Base-by-base conservation (phyloP, 2,329 filamentous ascomycete genomes). In the Penicillium sp. region DNA sequence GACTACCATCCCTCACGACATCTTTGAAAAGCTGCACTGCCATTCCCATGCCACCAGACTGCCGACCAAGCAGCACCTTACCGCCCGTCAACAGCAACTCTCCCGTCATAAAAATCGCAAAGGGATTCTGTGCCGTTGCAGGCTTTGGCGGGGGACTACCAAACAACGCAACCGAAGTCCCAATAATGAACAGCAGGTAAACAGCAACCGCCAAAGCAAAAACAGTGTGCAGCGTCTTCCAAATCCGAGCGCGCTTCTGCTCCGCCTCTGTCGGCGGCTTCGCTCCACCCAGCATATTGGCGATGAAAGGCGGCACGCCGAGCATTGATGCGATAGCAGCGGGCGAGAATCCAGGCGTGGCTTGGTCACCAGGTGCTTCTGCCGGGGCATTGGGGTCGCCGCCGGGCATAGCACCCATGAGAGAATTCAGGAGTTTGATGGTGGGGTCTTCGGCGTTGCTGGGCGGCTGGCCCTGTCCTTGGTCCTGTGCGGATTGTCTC, bases 191-290 rank as follows among this genome's bases (percentile, higher is more conserved):
- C 0, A 78, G 59, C 37, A 78, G 76, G 69, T 87, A 88, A 39
- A 81, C 62, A 1, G 81, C 84, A 22, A 85, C 73, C 2, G 71
- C 65, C n/a, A 86, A 67, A 4, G 84, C 79, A 66, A 86, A 85
- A 16, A 86, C 44, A 5, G 81, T 78, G 65, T 87, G 85, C 10
- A 85, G 67, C 22, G 83, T 69, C 50, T 82, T 81, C 85, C 84
- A 87, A 10, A 82, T 61, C 42, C 62, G 66, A 35, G 68, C 60
- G 13, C 66, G 66, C 51, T 70, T 70, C 60, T 73, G 67, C 57
- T 76, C 69, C 44, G 69, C 64, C 14, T 74, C 68, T 5, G 70
- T 71, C 55, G 71, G 73, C 56, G 69, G 74, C 34, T 70, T 66
- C 22, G 69, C 71, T 55, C 72, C 70, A 35, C 71, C 72, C 39